Evolutionary conservation across 768 basidiomycete species (phyloP).

Genomic region (Multifurca ochricompacta): DNA sequence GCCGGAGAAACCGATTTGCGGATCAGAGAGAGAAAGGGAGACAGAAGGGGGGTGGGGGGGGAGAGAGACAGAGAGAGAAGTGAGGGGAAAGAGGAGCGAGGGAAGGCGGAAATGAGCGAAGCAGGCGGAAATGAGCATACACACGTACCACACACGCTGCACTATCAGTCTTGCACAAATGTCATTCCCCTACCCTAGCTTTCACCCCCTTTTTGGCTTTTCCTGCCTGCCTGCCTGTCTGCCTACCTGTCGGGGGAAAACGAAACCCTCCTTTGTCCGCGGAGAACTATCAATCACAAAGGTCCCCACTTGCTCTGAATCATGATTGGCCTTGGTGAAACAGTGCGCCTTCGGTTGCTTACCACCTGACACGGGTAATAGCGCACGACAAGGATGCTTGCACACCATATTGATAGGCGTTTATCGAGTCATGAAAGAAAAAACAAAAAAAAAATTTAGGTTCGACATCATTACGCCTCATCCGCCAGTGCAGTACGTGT

Average conservation of each 20-base stretch:
- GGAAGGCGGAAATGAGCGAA: conserved; percentile 5
- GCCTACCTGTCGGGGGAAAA: neutral
- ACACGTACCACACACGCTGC: conserved; percentile 3
- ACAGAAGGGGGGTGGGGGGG: neutral
- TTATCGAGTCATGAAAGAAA: neutral
- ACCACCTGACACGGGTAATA: neutral
- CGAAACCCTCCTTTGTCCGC: neutral
- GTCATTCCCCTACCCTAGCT: neutral
- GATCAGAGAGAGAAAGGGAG: neutral
- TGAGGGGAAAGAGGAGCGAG: neutral
- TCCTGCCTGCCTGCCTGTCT: neutral
- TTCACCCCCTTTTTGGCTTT: neutral
- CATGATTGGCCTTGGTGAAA: neutral
- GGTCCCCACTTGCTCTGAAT: neutral
- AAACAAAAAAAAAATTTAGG: neutral
- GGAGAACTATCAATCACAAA: neutral
- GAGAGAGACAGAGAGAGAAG: neutral
- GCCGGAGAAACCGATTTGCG: neutral
- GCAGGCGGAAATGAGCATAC: conserved; percentile 11
- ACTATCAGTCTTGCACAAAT: neutral
- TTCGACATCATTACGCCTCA: neutral
- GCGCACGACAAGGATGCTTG: neutral
- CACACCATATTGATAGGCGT: neutral
- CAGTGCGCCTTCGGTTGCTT: neutral
- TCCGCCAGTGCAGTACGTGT: neutral